Base-by-base conservation (phyloP, 1,139 yeast species). In the Casaregolazyma suthepensis region DNA sequence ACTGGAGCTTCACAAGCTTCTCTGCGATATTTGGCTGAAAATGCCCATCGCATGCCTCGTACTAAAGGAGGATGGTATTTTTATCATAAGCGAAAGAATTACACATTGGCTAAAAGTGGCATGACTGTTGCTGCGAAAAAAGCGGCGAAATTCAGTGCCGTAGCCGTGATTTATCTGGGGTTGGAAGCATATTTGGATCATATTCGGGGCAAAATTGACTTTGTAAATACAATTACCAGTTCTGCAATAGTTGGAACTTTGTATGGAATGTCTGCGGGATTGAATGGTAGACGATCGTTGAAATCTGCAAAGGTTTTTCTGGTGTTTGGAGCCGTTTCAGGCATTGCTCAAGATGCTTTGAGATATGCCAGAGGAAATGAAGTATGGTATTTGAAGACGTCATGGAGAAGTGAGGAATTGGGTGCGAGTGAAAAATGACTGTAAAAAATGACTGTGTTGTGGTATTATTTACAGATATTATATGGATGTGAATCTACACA, bases 41-140 rank as follows among this genome's bases (percentile, higher is more conserved):
- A 88, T 63, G 87, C 94, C 12, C 96, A 88, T 64, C 70, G 96
- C 48, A 72, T 89, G 57, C 96, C 96, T 3, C 75, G 72, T 20
- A 83, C 86, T 0, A 86, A 83, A 53, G 93, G 90, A 37, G 94
- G 93, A 0, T 88, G 96, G 96, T 89, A 86, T 66, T 86, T 85
- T 66, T 88, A 89, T 69, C 95, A 88, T 69, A 88, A 87, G 69
- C 78, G 89, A 60, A 88, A 87, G 71, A 86, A 87, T 68, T 87
- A 87, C 66, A 86, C 85, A 45, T 82, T 88, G 71, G 70, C 86
- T 44, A 74, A 79, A 53, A 73, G 72, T 23, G 88, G 87, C 0
- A 68, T 79, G 58, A 71, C 70, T 15, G 58, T 63, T 13, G 87
- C 83, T 0, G 57, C 76, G 23, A 67, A 65, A 52, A 75, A 73